phyloP scores from a whole-genome alignment of 257 asterid genomes.

The Nicotiana paniculata region DNA sequence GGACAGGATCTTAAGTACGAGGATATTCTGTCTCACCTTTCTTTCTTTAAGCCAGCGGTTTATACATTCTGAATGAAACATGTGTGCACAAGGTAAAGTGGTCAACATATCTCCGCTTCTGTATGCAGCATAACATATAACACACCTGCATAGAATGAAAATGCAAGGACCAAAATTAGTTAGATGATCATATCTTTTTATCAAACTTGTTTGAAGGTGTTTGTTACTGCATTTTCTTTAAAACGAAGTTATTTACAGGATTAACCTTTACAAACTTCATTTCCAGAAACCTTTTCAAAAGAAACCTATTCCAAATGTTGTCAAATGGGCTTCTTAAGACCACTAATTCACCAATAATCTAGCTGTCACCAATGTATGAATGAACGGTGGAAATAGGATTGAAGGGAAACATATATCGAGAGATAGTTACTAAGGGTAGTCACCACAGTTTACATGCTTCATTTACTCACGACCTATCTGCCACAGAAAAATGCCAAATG shows the following conservation, averaged over 20 bases:
- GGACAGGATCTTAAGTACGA: neutral
- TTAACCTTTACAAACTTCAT: neutral
- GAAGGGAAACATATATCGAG: neutral
- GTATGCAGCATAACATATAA: slow-evolving; percentile 65
- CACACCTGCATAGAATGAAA: slow-evolving; percentile 51
- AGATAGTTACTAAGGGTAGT: neutral
- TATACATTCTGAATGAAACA: slow-evolving; percentile 73
- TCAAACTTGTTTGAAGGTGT: neutral
- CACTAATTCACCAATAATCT: too few relatives aligned
- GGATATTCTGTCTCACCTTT: slow-evolving; percentile 36
- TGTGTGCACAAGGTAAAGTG: slow-evolving; percentile 82
- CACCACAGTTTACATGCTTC: neutral
- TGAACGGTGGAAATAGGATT: neutral
- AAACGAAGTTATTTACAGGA: neutral
- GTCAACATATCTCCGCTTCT: slow-evolving; percentile 51
- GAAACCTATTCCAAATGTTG: neutral
- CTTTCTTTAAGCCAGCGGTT: slow-evolving; percentile 61
- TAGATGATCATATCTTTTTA: neutral
- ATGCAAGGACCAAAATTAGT: neutral
- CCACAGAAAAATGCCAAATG: too few relatives aligned
- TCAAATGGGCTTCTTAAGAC: neutral
- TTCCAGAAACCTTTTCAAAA: neutral
- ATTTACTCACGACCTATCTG: neutral
- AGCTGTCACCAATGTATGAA: too few relatives aligned
- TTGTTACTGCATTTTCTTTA: neutral